Evolutionary conservation across 176 grass and related monocot species (phyloP), one percentile per base, ranked within the genome.

Genomic region (Poa pratensis): DNA sequence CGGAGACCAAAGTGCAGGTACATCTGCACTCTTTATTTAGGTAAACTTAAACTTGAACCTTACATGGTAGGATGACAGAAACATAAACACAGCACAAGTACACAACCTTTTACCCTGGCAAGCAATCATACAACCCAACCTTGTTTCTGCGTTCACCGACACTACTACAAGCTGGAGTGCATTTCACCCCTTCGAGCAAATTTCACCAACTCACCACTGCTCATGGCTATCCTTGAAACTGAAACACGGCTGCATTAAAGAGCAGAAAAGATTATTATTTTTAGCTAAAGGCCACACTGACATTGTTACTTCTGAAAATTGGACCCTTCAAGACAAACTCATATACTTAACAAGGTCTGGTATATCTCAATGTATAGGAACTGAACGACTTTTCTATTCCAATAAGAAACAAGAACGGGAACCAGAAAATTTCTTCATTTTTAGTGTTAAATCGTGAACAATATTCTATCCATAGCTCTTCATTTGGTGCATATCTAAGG

Each of bases 71-170:
- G 7, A 23, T 59, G 40, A 46, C 12, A 46, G 3, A 4, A 53
- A 82, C 12, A 82, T n/a, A 69, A 69, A 40, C 73, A 77, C 24
- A 16, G 3, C 27, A 48, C 1, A 39, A 68, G 49, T 69, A 88
- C 53, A 60, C 15, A 43, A 26, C 13, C 35, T 69, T 69, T 54
- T 4, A 2, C 5, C 48, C 62, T 82, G 52, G 37, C n/a, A 70
- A 82, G 30, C 19, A 73, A 63, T 50, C 50, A 20, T 46, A 67
- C 32, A 54, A 48, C 10, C 9, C 45, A 46, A 77, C 43, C 61
- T 77, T 55, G 59, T 79, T 65, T 54, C 83, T 39, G 3, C 67
- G 20, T 5, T 63, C 22, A 45, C 30, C 35, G 57, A 80, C 9
- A 51, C 10, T 51, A 75, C 75, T 45, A 66, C 48, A 67, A 20